Conservation (phyloP, 345 rosid species). For the Dipteronia sinensis region DNA sequence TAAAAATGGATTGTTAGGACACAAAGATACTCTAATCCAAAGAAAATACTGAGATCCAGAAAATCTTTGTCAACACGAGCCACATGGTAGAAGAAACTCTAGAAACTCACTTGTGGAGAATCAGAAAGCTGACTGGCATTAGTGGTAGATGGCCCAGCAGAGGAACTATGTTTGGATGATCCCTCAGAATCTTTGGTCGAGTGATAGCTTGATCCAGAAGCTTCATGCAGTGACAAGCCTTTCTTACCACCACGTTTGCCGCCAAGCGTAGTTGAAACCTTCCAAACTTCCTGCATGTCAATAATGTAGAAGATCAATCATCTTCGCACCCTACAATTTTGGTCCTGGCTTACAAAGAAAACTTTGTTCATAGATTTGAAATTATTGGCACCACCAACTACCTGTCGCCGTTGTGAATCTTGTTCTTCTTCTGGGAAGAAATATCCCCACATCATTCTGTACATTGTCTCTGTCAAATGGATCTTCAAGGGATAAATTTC, state of each 20-base stretch:
- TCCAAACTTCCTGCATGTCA: constrained; percentile 87
- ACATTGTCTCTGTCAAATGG: constrained; percentile 97
- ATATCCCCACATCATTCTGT: constrained; percentile 97
- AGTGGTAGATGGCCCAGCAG: constrained; percentile 35
- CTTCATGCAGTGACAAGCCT: constrained; percentile 59
- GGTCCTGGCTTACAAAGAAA: constrained; percentile 1
- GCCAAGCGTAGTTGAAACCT: constrained; percentile 84
- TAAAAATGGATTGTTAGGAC: background rate
- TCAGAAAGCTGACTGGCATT: constrained; percentile 36
- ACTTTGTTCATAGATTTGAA: constrained; percentile 16
- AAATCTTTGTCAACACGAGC: background rate
- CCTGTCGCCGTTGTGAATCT: constrained; percentile 98
- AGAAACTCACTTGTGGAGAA: constrained; percentile 44
- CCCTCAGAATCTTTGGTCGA: constrained; percentile 62
- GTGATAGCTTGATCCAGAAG: constrained; percentile 54
- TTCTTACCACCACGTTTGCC: constrained; percentile 88
- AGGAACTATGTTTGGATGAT: constrained; percentile 44
- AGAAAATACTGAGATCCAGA: background rate
- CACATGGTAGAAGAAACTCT: constrained; percentile 6
- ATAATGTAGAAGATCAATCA: constrained; percentile 14
- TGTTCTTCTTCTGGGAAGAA: constrained; percentile 97
- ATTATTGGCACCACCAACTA: constrained; percentile 24
- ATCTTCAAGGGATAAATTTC: constrained; percentile 96
- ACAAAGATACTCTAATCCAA: background rate
- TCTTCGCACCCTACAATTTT: constrained; percentile 6